Conservation (phyloP, 768 basidiomycete genomes). For the Leucocoprinus sp. region DNA sequence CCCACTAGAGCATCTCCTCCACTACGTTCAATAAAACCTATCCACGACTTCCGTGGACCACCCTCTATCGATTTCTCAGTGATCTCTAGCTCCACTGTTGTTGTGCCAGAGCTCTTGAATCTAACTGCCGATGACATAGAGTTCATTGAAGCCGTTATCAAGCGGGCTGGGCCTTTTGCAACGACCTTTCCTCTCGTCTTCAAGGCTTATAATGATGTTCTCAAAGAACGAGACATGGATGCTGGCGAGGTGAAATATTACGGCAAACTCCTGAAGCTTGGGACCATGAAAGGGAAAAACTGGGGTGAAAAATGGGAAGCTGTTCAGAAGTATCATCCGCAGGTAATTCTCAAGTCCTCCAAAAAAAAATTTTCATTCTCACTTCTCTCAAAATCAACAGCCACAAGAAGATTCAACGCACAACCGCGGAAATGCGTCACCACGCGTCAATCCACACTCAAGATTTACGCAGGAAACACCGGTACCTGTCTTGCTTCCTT, state of each 20-base stretch:
- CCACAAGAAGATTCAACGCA: background rate
- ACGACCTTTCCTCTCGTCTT: conserved; percentile 76
- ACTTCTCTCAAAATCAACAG: too few relatives aligned
- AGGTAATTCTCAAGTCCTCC: conserved; percentile 16
- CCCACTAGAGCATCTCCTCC: conserved; percentile 44
- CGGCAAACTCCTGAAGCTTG: conserved; percentile 73
- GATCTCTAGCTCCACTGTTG: conserved; percentile 32
- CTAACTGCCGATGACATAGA: conserved; percentile 53
- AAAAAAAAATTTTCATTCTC: background rate
- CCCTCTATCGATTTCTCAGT: conserved; percentile 10
- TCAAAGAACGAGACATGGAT: conserved; percentile 69
- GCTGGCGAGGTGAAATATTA: conserved; percentile 77
- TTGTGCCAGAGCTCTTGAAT: conserved; percentile 42
- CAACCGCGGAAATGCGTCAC: conserved; percentile 4
- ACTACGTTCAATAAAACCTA: conserved; percentile 20
- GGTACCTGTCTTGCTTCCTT: background rate
- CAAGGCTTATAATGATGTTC: conserved; percentile 77
- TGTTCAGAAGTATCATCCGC: conserved; percentile 51
- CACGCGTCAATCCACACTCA: conserved; percentile 10
- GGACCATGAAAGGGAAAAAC: conserved; percentile 68
- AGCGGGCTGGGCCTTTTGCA: conserved; percentile 55
- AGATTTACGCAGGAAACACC: background rate
- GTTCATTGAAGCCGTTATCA: conserved; percentile 68
- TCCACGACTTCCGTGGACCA: conserved; percentile 13
- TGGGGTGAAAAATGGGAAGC: conserved; percentile 80